Evolutionary conservation across 257 asterid genomes (phyloP), one percentile per base, ranked within the genome.

Genomic region (Rubia yunnanensis): DNA sequence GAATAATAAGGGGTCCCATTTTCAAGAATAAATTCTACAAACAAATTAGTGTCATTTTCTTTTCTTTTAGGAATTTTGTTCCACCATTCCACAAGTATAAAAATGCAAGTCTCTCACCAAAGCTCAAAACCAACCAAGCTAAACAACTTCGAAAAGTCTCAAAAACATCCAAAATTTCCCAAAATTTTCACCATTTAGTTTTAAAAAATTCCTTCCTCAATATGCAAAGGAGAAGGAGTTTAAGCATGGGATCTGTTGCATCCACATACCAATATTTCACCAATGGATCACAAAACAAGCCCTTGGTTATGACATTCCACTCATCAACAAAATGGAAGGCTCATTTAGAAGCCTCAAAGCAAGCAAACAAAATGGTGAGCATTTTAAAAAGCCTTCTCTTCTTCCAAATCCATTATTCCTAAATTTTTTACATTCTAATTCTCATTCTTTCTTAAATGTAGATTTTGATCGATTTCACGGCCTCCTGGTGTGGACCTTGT

Each of bases 291-390:
- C 5, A 72, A 38, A 67, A 50, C 72, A 78, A 55, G n/a, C 65
- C 82, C 60, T 73, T 62, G 34, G 79, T 84, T 26, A 49, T 63
- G 65, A 78, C 82, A 48, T 84, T 78, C 64, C 84, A 76, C 58
- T 84, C 88, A 63, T 74, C 86, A 64, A 50, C 81, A 3, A 78
- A 78, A 63, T 84, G 88, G 91, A 82, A 68, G 73, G 65, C 61
- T 71, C 81, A 84, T 78, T 80, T 82, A 68, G 81, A 78, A 63
- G 76, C 82, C 41, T 80, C 79, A 4, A 84, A 76, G 60, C 63
- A 58, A 53, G 56, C 78, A 49, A 50, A 68, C 38, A 82, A 76
- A 66, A 65, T 84, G 79, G 86, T 84, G 39, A 68, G 11, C 5
- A 1, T 57, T 6, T 18, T 11, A 3, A 35, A 4, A 7, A 5